Conservation (phyloP, 768 basidiomycete species). For the Cystofilobasidium bisporidii region DNA sequence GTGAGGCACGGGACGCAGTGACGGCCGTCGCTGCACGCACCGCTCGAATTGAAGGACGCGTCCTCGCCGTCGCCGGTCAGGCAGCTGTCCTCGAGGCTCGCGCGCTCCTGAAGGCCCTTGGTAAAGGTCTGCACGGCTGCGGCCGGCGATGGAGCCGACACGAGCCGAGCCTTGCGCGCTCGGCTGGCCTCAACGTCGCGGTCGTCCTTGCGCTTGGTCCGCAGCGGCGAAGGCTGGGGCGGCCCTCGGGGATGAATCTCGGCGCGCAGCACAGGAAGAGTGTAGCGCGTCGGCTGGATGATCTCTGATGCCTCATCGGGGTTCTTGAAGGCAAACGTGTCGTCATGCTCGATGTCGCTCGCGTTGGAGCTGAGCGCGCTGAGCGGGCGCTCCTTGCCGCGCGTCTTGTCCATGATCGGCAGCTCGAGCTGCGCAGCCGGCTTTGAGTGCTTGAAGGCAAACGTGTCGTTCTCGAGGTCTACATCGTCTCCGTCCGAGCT, state of each 20-base stretch:
- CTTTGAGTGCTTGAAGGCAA: slow-evolving; percentile 7
- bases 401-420: not conserved
- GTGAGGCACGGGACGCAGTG: not conserved
- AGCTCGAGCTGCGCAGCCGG: not conserved
- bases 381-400: not conserved
- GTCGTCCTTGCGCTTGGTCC: slow-evolving; percentile 17
- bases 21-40: not conserved
- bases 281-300: not conserved
- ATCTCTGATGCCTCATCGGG: not conserved
- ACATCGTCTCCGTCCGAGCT: not conserved
- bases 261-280: slow-evolving; percentile 6
- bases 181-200: not conserved
- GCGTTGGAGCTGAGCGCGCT: slow-evolving; percentile 12
- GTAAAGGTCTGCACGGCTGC: not conserved
- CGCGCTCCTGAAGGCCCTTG: slow-evolving; percentile 7
- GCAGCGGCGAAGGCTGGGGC: slow-evolving; percentile 1
- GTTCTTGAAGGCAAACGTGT: slow-evolving; percentile 14
- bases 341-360: not conserved
- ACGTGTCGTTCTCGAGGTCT: slow-evolving; percentile 18
- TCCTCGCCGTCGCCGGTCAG: slow-evolving; percentile 14
- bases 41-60: slow-evolving; percentile 11
- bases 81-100: slow-evolving; percentile 15
- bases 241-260: not conserved
- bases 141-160: too few species aligned
- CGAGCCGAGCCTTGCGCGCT: slow-evolving; percentile 13